These are phyloP conservation scores for Exophiala sp. DNA, from an alignment of 2,329 filamentous ascomycete genomes.

Conservation along the genomic window DNA sequence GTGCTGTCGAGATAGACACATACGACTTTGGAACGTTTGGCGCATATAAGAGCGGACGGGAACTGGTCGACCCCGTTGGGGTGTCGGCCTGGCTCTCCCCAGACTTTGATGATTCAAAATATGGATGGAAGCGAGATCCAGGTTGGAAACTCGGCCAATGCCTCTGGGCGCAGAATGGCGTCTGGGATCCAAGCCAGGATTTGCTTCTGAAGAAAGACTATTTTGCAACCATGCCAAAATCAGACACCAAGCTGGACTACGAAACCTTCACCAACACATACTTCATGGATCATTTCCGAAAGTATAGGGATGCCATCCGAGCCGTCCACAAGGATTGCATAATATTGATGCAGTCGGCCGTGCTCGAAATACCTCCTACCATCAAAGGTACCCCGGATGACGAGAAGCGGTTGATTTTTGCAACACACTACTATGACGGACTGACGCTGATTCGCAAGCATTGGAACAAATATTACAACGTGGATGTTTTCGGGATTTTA, in stretches of 20 bases:
- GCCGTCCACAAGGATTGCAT: slow-evolving; percentile 71
- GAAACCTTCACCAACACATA: slow-evolving; percentile 84
- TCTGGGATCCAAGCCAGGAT: slow-evolving; percentile 82
- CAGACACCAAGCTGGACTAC: slow-evolving; percentile 69
- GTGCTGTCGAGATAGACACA: slow-evolving; percentile 80
- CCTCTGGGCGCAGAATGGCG: slow-evolving; percentile 91
- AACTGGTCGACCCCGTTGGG: slow-evolving; percentile 81
- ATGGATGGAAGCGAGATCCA: slow-evolving; percentile 82
- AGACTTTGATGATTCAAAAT: slow-evolving; percentile 78
- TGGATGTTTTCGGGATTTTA: slow-evolving; percentile 87
- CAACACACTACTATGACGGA: slow-evolving; percentile 94
- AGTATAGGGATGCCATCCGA: slow-evolving; percentile 68
- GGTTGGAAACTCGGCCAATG: slow-evolving; percentile 92
- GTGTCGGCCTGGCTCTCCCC: slow-evolving; percentile 74
- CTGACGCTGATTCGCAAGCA: slow-evolving; percentile 97
- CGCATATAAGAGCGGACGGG: slow-evolving; percentile 78
- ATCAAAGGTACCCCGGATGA: slow-evolving; percentile 86
- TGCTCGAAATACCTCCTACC: slow-evolving; percentile 80
- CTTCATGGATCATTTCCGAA: slow-evolving; percentile 79
- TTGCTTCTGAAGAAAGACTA: slow-evolving; percentile 77
- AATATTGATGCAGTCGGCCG: slow-evolving; percentile 84
- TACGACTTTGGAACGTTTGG: slow-evolving; percentile 94
- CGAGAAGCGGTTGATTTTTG: slow-evolving; percentile 82
- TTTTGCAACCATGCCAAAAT: slow-evolving; percentile 71
- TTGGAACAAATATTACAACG: slow-evolving; percentile 96